Evolutionary conservation across 805 yeast species (phyloP).

Genomic region (Metschnikowia bowlesiae): DNA sequence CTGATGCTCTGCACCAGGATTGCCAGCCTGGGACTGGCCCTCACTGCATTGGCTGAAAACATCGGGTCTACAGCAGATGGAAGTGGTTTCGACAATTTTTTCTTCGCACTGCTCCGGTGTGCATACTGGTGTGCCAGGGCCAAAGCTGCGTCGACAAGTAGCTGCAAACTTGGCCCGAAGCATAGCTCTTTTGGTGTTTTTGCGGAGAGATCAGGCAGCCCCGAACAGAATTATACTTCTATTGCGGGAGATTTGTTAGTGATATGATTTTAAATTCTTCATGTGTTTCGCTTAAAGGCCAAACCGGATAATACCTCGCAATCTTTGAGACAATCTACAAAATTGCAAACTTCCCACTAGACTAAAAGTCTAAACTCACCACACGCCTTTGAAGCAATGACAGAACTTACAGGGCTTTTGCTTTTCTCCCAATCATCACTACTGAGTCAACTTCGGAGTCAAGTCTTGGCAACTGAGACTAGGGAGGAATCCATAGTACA

Average conservation of each 20-base stretch:
- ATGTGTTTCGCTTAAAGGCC: no score
- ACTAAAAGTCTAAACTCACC: neutral
- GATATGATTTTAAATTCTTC: neutral
- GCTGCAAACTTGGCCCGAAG: neutral
- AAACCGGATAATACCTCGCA: neutral
- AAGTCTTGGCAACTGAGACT: no score
- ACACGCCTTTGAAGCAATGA: neutral
- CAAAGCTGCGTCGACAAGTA: neutral
- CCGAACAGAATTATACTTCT: neutral
- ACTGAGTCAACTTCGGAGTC: no score
- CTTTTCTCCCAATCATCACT: no score
- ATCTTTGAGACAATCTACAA: neutral
- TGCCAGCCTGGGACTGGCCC: conserved; percentile 13
- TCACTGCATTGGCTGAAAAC: conserved; percentile 11
- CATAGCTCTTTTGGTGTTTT: neutral
- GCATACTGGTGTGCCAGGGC: neutral
- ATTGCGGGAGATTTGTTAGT: no score
- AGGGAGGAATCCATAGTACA: no score
- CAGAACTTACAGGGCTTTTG: neutral
- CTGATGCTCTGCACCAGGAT: conserved; percentile 16
- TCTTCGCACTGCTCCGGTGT: conserved; percentile 3
- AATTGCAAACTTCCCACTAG: neutral
- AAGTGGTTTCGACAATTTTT: conserved; percentile 3
- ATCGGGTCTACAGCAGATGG: conserved; percentile 1
- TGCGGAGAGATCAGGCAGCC: neutral